Evolutionary conservation across 2,329 filamentous ascomycete species (phyloP).

Genomic region (Colletotrichum trifolii): DNA sequence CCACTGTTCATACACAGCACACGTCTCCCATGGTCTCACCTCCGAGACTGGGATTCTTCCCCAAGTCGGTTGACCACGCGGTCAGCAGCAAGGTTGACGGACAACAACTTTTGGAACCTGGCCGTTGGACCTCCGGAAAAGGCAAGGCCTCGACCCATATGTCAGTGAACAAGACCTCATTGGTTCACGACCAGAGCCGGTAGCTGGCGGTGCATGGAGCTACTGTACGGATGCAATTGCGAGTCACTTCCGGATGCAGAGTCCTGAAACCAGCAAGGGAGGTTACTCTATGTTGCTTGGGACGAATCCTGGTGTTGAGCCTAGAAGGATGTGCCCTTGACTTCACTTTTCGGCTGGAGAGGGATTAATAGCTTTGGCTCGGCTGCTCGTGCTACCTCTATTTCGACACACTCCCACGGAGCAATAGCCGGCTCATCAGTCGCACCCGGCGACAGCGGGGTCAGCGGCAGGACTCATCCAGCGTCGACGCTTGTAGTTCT

Average conservation of each 20-base stretch:
- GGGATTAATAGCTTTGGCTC: neutral
- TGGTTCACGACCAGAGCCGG: constrained; percentile 8
- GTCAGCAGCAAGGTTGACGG: neutral
- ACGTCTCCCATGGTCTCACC: no score
- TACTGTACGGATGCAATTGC: constrained; percentile 27
- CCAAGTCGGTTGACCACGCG: no score
- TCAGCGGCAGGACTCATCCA: neutral
- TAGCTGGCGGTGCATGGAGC: constrained; percentile 17
- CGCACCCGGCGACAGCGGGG: neutral
- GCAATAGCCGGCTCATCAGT: neutral
- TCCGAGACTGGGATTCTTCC: no score
- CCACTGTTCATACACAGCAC: no score
- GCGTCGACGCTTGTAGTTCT: neutral
- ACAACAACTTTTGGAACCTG: neutral
- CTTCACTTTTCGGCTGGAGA: constrained; percentile 9
- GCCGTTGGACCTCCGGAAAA: neutral
- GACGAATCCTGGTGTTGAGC: constrained; percentile 16
- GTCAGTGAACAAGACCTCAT: constrained; percentile 6
- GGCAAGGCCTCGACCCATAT: neutral
- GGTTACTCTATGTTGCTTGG: constrained; percentile 13
- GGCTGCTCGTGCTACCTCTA: constrained; percentile 17
- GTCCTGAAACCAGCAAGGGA: constrained; percentile 33
- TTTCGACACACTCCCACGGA: neutral
- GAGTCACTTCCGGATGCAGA: constrained; percentile 34
- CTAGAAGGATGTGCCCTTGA: constrained; percentile 4